phyloP scores from a whole-genome alignment of 345 rosid species.

The Populus davidiana region DNA sequence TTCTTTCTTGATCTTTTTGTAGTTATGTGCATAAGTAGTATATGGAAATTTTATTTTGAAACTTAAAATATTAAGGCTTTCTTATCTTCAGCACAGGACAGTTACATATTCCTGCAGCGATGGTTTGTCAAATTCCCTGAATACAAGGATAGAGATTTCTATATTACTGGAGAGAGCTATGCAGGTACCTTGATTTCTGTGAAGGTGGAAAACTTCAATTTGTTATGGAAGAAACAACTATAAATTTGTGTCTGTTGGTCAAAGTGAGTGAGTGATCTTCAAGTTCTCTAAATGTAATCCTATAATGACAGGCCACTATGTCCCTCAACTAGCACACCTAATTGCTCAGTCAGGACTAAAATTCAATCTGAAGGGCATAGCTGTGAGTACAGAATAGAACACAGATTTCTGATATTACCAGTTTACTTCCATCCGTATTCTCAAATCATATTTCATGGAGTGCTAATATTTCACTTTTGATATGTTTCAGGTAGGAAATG shows the following conservation, averaged over 20 bases:
- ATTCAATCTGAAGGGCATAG: constrained; percentile 25
- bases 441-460: background rate
- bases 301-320: constrained; percentile 18
- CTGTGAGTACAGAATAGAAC: constrained; percentile 9
- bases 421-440: background rate
- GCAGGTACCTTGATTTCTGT: background rate
- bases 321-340: constrained; percentile 25
- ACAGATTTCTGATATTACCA: background rate
- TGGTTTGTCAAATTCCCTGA: constrained; percentile 22
- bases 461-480: background rate
- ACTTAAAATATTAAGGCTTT: background rate
- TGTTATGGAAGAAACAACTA: background rate
- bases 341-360: constrained; percentile 17
- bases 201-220: background rate
- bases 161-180: constrained; percentile 19
- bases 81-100: constrained; percentile 19
- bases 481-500: constrained; percentile 22
- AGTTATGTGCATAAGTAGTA: background rate
- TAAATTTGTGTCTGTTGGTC: background rate
- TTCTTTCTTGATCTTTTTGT: background rate
- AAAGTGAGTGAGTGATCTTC: background rate
- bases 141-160: constrained; percentile 17
- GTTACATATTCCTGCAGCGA: constrained; percentile 8
- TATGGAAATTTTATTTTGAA: background rate
- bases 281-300: background rate